These are phyloP conservation scores for Rhodotorula sp. DNA, from an alignment of 1,284 basidiomycete genomes.

Conservation along the genomic window DNA sequence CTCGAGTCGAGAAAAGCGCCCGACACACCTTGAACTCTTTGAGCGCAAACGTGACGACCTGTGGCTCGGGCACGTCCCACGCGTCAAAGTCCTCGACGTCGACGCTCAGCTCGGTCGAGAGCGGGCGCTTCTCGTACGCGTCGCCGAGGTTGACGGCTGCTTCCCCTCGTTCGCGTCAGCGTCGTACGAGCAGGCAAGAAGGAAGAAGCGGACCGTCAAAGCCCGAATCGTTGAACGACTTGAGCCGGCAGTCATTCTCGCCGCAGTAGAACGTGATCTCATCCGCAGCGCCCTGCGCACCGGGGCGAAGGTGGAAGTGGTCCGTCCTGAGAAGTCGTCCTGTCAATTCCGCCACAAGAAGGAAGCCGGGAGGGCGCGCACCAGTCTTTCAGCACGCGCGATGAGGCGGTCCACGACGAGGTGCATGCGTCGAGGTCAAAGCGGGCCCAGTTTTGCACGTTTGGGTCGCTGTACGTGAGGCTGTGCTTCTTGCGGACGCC, in stretches of 20 bases:
- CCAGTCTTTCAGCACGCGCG: conserved; percentile 37
- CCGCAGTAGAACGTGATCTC: conserved; percentile 40
- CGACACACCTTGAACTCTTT: conserved; percentile 39
- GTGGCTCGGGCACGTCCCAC: conserved; percentile 23
- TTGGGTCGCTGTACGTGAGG: conserved; percentile 32
- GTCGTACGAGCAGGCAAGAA: too few species aligned
- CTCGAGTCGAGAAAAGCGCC: background rate
- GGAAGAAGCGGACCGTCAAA: conserved; percentile 9
- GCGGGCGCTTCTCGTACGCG: conserved; percentile 14
- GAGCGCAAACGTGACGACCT: conserved; percentile 32
- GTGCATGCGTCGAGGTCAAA: conserved; percentile 24
- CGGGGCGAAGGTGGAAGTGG: conserved; percentile 34
- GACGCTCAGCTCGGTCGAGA: conserved; percentile 35
- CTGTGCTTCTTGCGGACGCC: conserved; percentile 42
- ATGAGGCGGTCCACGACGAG: conserved; percentile 31
- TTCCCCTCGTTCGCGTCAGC: background rate
- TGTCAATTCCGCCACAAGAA: background rate
- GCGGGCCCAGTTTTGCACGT: conserved; percentile 29
- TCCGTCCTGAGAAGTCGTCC: conserved; percentile 7
- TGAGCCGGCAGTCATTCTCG: conserved; percentile 20
- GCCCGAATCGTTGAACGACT: conserved; percentile 29
- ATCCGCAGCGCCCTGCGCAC: conserved; percentile 18
- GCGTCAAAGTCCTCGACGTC: conserved; percentile 36
- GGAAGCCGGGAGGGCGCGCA: background rate
- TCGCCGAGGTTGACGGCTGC: conserved; percentile 5